Evolutionary conservation across 805 yeast species (phyloP), one percentile per base, ranked within the genome.

Genomic region (Pichia rugopelliculosa): DNA sequence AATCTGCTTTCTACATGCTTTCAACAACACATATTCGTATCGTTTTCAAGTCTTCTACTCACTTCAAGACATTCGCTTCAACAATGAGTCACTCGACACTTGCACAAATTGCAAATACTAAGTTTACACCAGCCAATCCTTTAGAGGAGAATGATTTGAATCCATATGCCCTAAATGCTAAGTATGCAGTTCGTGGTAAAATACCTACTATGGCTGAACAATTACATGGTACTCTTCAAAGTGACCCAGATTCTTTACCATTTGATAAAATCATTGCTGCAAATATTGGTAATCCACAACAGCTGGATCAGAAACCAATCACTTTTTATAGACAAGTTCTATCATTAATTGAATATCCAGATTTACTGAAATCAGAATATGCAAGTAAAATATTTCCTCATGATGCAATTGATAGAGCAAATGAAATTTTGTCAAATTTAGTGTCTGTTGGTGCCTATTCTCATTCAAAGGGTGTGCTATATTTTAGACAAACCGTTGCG

Each of bases 281-380:
- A 53, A 93, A 93, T 64, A 93, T 93, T 53, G 99, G 99, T 26
- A 93, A 93, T 64, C 99, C 99, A 2, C 99, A 93, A 67, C 98
- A 91, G 64, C 74, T 93, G 61, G 91, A 88, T 56, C 99, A 93
- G 66, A 76, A 82, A 59, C 99, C 99, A 1, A 73, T 93, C 57
- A 87, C 96, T n/a, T 93, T 93, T 72, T 90, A 88, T 67, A 77
- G 99, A 58, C 95, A 90, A 63, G 96, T 90, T 4, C 70, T 91
- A 50, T 79, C 97, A 0, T 66, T 90, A 39, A 69, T 91, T 56
- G 96, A 93, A 68, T 84, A 87, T 64, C 98, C 99, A 0, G 77
- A 73, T 26, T 66, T 90, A 44, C 57, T 90, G 39, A 59, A 72
- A 21, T 59, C 65, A 6, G 56, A 59, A 18, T 55, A 59, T 7